Evolutionary conservation across 345 rosid species (phyloP).

Genomic region (Reutealis trisperma): DNA sequence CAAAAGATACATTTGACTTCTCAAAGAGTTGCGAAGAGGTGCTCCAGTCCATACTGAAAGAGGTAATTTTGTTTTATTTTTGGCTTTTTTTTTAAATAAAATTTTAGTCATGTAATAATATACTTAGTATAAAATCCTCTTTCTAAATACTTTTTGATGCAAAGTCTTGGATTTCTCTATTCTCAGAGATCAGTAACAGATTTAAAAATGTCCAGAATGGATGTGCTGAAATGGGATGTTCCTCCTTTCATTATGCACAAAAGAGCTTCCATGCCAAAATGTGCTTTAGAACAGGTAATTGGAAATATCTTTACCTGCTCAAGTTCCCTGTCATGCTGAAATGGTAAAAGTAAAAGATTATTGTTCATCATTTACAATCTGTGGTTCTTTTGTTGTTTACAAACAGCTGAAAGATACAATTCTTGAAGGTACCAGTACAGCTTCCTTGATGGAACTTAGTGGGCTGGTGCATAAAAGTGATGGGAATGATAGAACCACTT

Average conservation of each 20-base stretch:
- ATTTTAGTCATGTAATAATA: background rate
- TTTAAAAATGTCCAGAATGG: slow-evolving; percentile 35
- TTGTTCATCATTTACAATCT: background rate
- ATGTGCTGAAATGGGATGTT: slow-evolving; percentile 50
- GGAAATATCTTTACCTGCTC: background rate
- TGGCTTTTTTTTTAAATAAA: background rate
- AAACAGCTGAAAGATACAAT: slow-evolving; percentile 54
- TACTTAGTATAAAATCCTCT: background rate
- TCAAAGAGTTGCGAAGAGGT: slow-evolving; percentile 51
- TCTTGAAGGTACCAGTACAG: slow-evolving; percentile 30
- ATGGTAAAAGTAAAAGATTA: background rate
- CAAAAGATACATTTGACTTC: slow-evolving; percentile 31
- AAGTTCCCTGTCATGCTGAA: slow-evolving; percentile 4
- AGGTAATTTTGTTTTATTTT: slow-evolving; percentile 32
- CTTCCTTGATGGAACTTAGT: slow-evolving; percentile 37
- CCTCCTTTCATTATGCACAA: slow-evolving; percentile 50
- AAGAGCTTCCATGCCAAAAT: slow-evolving; percentile 50
- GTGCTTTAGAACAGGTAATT: slow-evolving; percentile 49
- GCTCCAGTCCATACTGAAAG: slow-evolving; percentile 34
- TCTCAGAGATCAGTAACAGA: slow-evolving; percentile 34
- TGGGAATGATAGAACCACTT: slow-evolving; percentile 2
- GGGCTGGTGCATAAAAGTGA: slow-evolving; percentile 31
- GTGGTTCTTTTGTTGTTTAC: slow-evolving; percentile 14
- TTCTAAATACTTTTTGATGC: background rate
- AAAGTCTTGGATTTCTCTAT: slow-evolving; percentile 4